Evolutionary conservation across 352 stramenopile genomes (phyloP).

Genomic region (Globisporangium sylvaticum): DNA sequence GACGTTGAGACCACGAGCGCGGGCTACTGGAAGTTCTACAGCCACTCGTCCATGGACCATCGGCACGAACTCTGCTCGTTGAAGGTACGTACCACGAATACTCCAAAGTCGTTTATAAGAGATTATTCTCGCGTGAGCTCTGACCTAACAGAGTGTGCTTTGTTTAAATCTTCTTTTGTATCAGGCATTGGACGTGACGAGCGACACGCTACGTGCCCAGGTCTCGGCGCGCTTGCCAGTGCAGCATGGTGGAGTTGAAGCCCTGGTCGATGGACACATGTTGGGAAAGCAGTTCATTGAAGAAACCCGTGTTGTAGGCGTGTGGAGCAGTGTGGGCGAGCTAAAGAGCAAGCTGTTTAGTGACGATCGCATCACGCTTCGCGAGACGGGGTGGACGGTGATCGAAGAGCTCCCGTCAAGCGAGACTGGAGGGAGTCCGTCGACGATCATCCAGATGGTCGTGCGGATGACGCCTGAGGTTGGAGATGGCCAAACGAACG

Average conservation of each 20-base stretch:
- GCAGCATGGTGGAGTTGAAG: neutral
- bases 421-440: neutral
- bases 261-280: neutral
- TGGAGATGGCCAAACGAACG: neutral
- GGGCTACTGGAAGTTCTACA: slow-evolving; percentile 4
- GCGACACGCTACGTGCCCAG: neutral
- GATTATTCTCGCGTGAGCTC: no score
- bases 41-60: neutral
- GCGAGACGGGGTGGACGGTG: slow-evolving; percentile 2
- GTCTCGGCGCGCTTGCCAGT: neutral
- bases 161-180: no score
- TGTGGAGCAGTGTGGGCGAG: neutral
- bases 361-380: neutral
- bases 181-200: neutral
- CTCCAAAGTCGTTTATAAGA: neutral
- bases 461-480: neutral
- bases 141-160: no score
- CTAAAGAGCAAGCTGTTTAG: neutral
- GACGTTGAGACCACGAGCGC: neutral
- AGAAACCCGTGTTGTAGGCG: neutral
- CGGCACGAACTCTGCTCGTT: neutral
- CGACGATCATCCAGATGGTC: neutral
- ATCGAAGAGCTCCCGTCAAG: neutral
- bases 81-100: neutral
- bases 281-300: neutral